A percentile compares a stretch with the other conserved stretches of the same genome.
Conservation (phyloP, 345 rosid genomes). For the Gynandropsis gynandra region DNA sequence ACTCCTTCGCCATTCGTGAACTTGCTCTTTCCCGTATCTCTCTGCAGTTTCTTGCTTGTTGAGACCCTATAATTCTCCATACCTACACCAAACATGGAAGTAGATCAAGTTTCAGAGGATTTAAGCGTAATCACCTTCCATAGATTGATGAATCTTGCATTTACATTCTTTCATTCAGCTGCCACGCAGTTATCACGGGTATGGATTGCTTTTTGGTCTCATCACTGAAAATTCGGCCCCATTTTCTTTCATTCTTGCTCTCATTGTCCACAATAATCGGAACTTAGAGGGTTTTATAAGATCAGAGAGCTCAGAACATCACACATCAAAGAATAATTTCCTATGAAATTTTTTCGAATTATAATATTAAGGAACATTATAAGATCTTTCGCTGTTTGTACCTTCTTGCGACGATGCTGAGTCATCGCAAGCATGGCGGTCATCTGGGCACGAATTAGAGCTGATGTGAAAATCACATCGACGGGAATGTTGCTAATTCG, state of each 20-base stretch:
- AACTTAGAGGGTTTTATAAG: constrained; percentile 35
- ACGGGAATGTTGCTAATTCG: constrained; percentile 91
- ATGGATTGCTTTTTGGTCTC: constrained; percentile 76
- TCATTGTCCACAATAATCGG: constrained; percentile 74
- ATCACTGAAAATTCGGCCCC: constrained; percentile 88
- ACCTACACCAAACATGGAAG: constrained; percentile 40
- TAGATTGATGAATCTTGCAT: neutral
- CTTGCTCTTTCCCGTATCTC: constrained; percentile 65
- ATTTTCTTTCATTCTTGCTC: constrained; percentile 64
- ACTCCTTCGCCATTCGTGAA: neutral
- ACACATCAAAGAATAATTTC: no score
- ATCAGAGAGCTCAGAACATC: no score
- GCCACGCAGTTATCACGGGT: constrained; percentile 89
- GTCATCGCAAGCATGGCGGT: constrained; percentile 99
- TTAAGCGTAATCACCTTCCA: neutral
- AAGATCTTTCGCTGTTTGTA: constrained; percentile 14
- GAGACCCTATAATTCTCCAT: constrained; percentile 92
- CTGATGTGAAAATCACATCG: constrained; percentile 83
- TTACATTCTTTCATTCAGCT: constrained; percentile 96
- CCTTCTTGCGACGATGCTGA: constrained; percentile 92
- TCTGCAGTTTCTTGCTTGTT: constrained; percentile 96
- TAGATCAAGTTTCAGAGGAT: neutral
- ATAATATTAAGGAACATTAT: no score
- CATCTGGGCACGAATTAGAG: constrained; percentile 96
- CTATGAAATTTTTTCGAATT: no score